Base-by-base conservation (phyloP, 1,284 basidiomycete genomes). In the Lignosus rhinocerotis region DNA sequence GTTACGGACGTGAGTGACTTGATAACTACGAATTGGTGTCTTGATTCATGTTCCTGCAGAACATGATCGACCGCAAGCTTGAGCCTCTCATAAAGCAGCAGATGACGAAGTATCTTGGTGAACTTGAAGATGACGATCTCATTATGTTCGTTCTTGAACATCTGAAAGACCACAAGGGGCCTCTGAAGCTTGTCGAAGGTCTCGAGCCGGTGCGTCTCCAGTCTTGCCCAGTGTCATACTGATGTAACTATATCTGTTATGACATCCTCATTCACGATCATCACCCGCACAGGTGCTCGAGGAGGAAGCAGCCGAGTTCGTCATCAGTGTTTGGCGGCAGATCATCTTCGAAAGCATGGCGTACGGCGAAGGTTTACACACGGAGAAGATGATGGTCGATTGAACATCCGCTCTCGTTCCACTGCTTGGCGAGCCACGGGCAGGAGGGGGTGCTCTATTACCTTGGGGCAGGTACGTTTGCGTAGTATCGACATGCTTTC, bases 301-400 rank as follows among this genome's bases (percentile, higher is more conserved):
- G 68, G 93, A 95, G 73, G 93, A 96, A 72, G 92, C 93, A 1
- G 75, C 78, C 34, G 86, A 91, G 59, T 83, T 94, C 58, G 80
- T 85, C n/a, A 73, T 87, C 62, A 81, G 80, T 62, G 79, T 96
- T 42, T 95, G 93, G 93, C 83, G 92, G 54, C 91, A 94, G 75
- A 83, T 95, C 63, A 89, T 92, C 52, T 95, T 95, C 72, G 93
- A 96, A 78, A 92, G 90, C 70, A 89, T 92, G 86, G 87, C 90
- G 38, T 93, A 93, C 70, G 87, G 86, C 60, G 91, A 93, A 74
- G 90, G 91, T 48, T 78, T 93, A 53, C 83, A 89, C 68, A 92
- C 90, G 30, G 90, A 90, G 69, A 82, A 81, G 69, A 82, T 88
- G 81, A 80, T 90, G 75, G 86, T 90, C 68, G 88, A 90, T 72